Evolutionary conservation across 2,329 filamentous ascomycete species (phyloP).

Genomic region (Cryphonectria radicalis): DNA sequence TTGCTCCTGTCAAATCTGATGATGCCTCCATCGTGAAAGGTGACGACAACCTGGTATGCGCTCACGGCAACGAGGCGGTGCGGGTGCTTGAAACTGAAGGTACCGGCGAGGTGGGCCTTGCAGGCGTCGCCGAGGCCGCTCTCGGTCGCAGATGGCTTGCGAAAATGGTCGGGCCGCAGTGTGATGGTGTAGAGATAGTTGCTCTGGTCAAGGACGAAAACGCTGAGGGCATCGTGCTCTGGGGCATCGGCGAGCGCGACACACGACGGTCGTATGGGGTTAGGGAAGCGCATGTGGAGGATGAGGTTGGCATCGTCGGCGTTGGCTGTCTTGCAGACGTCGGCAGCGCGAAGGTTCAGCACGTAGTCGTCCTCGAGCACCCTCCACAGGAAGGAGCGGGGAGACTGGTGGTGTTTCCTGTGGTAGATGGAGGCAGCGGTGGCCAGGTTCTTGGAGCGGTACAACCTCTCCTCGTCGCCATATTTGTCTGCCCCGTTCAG

Average conservation of each 20-base stretch:
- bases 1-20: constrained; percentile 69
- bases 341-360: constrained; percentile 81
- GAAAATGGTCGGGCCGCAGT: constrained; percentile 83
- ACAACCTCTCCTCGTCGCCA: constrained; percentile 73
- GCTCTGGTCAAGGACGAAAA: constrained; percentile 79
- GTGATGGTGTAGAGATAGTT: constrained; percentile 82
- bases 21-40: constrained; percentile 79
- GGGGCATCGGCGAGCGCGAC: constrained; percentile 81
- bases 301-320: constrained; percentile 73
- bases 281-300: constrained; percentile 77
- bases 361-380: constrained; percentile 79
- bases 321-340: constrained; percentile 72
- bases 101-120: constrained; percentile 73
- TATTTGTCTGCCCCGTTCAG: constrained; percentile 46
- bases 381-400: constrained; percentile 89
- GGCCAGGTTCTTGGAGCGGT: constrained; percentile 74
- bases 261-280: constrained; percentile 74
- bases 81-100: constrained; percentile 76
- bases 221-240: constrained; percentile 75
- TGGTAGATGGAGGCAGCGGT: constrained; percentile 84
- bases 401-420: constrained; percentile 73
- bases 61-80: constrained; percentile 80
- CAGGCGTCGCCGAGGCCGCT: constrained; percentile 76
- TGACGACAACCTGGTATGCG: constrained; percentile 75
- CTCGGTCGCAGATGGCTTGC: constrained; percentile 70